Evolutionary conservation across 257 asterid genomes (phyloP).

Genomic region (Solanum etuberosum): DNA sequence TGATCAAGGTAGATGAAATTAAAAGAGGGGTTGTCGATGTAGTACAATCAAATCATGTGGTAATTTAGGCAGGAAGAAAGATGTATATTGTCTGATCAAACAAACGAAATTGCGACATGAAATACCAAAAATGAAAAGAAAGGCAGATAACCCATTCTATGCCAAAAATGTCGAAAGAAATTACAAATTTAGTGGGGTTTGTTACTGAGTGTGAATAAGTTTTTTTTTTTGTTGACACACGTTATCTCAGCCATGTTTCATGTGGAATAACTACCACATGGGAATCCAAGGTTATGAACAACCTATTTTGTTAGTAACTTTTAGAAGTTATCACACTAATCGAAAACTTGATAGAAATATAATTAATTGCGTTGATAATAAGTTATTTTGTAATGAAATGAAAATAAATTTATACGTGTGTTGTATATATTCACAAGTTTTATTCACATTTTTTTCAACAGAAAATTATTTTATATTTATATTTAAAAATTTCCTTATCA

Average conservation of each 20-base stretch:
- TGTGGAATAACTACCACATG: background rate
- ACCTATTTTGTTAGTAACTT: background rate
- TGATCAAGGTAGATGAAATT: background rate
- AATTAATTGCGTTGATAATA: background rate
- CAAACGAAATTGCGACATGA: background rate
- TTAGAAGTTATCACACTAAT: background rate
- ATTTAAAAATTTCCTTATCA: background rate
- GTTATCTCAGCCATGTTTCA: background rate
- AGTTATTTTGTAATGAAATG: background rate
- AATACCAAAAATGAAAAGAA: no score
- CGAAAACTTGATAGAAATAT: background rate
- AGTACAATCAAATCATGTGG: background rate
- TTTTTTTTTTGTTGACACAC: background rate
- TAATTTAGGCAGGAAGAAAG: background rate
- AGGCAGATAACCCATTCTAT: background rate
- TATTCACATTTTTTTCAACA: no score
- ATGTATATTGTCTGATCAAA: background rate
- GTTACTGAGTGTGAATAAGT: background rate
- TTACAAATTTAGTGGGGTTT: no score
- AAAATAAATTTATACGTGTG: no score
- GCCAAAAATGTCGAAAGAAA: background rate
- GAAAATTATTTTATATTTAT: no score
- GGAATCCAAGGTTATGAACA: background rate
- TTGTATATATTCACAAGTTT: no score
- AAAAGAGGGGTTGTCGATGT: background rate